Evolutionary conservation across 1,284 basidiomycete species (phyloP).

Genomic region (Malassezia dermatis): DNA sequence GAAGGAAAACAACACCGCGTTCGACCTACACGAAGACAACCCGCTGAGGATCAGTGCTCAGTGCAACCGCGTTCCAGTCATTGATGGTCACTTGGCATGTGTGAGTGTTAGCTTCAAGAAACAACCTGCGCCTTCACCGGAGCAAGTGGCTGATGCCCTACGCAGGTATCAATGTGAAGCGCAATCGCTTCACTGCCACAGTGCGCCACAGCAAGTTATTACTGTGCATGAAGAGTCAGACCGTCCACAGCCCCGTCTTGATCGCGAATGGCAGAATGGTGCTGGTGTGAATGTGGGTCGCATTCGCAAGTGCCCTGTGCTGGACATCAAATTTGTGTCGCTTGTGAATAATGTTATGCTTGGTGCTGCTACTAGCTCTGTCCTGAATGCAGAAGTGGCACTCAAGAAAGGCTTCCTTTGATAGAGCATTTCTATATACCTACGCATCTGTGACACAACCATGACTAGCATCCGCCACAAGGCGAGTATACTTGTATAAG

Average conservation of each 20-base stretch:
- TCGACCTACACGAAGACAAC: conserved; percentile 72
- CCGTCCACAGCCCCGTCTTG: conserved; percentile 84
- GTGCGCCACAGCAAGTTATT: conserved; percentile 75
- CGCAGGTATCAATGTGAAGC: conserved; percentile 65
- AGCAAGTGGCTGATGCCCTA: conserved; percentile 76
- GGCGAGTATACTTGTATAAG: conserved; percentile 40
- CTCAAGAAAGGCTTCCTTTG: conserved; percentile 60
- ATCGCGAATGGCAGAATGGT: conserved; percentile 80
- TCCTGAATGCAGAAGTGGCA: conserved; percentile 96
- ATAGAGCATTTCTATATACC: neutral
- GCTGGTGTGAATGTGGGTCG: conserved; percentile 86
- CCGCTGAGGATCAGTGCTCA: conserved; percentile 78
- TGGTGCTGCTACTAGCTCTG: conserved; percentile 89
- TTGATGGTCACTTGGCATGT: conserved; percentile 81
- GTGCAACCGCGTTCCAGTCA: conserved; percentile 83
- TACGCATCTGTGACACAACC: conserved; percentile 77
- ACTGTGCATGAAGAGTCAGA: conserved; percentile 85
- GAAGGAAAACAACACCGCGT: conserved; percentile 48
- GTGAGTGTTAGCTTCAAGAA: conserved; percentile 75
- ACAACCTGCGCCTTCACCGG: conserved; percentile 70
- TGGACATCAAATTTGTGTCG: conserved; percentile 75
- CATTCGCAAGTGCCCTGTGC: conserved; percentile 75
- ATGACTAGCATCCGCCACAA: conserved; percentile 62
- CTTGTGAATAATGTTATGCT: conserved; percentile 90
- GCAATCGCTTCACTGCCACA: conserved; percentile 69